phyloP scores from a whole-genome alignment of 2,329 filamentous ascomycete genomes.

The Atkinsonella texensis region DNA sequence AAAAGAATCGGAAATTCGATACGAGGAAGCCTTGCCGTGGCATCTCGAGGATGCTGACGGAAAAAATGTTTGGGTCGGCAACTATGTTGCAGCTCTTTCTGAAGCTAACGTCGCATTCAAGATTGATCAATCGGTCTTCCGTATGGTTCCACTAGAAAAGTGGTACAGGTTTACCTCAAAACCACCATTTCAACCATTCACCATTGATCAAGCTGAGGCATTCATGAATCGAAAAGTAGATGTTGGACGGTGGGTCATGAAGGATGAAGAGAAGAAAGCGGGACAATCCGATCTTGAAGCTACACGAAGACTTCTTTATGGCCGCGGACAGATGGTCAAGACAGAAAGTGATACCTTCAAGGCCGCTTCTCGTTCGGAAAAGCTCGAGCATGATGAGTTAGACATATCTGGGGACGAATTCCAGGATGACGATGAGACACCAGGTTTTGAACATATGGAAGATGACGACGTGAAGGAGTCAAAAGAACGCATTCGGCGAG shows the following conservation, averaged over 20 bases:
- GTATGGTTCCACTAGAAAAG: conserved; percentile 86
- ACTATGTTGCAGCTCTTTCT: conserved; percentile 80
- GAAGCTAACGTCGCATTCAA: conserved; percentile 73
- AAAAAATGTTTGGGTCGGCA: conserved; percentile 87
- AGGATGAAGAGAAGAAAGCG: conserved; percentile 47
- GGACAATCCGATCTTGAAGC: conserved; percentile 49
- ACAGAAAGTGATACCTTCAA: conserved; percentile 54
- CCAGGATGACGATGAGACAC: conserved; percentile 76
- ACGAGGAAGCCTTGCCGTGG: conserved; percentile 94
- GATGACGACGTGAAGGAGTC: conserved; percentile 70
- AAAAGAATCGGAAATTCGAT: conserved; percentile 62
- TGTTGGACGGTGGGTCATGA: conserved; percentile 70
- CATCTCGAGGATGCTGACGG: conserved; percentile 93
- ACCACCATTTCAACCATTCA: conserved; percentile 65
- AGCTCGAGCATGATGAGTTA: conserved; percentile 58
- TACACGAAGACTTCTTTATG: conserved; percentile 38
- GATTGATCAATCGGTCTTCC: conserved; percentile 57
- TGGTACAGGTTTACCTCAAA: conserved; percentile 85
- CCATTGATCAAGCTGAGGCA: conserved; percentile 75
- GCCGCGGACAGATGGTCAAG: conserved; percentile 47
- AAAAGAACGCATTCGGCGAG: conserved; percentile 60
- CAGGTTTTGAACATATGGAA: conserved; percentile 62
- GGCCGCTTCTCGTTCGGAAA: conserved; percentile 49
- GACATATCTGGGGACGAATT: conserved; percentile 63
- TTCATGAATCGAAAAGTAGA: conserved; percentile 69